These are phyloP conservation scores for Pythium graminicola DNA, from an alignment of 352 stramenopile genomes.

Conservation along the genomic window DNA sequence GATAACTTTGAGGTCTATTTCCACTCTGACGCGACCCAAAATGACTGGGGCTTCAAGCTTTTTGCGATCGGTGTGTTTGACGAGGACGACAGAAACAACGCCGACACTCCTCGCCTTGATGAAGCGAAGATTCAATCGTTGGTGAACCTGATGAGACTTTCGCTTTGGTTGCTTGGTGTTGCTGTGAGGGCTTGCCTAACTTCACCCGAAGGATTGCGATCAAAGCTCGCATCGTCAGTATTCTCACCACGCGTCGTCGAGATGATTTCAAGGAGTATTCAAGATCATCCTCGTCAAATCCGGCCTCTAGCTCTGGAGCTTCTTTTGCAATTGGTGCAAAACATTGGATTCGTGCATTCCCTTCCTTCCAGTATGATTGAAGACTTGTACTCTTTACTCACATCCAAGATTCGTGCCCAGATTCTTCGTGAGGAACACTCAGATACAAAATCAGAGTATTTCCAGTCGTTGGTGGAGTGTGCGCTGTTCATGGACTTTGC, in stretches of 20 bases:
- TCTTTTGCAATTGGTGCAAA: slow-evolving; percentile 34
- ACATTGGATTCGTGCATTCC: slow-evolving; percentile 29
- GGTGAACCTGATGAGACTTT: slow-evolving; percentile 13
- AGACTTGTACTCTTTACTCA: slow-evolving; percentile 32
- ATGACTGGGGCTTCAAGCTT: slow-evolving; percentile 88
- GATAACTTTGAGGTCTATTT: slow-evolving; percentile 79
- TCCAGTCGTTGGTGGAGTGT: slow-evolving; percentile 56
- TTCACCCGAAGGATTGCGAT: neutral
- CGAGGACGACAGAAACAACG: neutral
- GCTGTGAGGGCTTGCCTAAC: slow-evolving; percentile 1
- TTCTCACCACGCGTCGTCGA: slow-evolving; percentile 3
- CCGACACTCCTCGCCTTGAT: neutral
- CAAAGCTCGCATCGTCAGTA: neutral
- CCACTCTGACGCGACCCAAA: slow-evolving; percentile 71
- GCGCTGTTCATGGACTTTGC: slow-evolving; percentile 49
- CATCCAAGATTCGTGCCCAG: slow-evolving; percentile 45
- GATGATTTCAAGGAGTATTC: neutral
- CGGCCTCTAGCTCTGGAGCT: slow-evolving; percentile 36
- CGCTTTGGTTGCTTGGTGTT: slow-evolving; percentile 18
- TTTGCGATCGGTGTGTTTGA: slow-evolving; percentile 65
- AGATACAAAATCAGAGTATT: slow-evolving; percentile 54
- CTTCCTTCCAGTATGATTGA: slow-evolving; percentile 37
- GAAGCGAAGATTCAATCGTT: neutral
- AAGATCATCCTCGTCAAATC: slow-evolving; percentile 33
- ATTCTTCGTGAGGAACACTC: slow-evolving; percentile 38